Evolutionary conservation across 345 rosid genomes (phyloP), one percentile per base, ranked within the genome.

Genomic region (Salix exigua): DNA sequence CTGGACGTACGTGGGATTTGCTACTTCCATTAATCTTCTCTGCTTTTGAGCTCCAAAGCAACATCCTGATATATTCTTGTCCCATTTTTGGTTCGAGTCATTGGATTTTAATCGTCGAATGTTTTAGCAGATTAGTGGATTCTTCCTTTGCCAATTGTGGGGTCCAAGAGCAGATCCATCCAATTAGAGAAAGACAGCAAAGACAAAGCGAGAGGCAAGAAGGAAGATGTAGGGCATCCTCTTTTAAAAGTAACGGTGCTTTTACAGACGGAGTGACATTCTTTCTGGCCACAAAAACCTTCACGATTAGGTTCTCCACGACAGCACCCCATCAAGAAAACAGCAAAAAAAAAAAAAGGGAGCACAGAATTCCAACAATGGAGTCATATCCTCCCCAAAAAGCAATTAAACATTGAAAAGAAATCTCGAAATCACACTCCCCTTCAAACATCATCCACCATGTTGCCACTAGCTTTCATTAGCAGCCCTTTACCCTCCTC

Each of bases 401-500:
- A 44, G 71, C 66, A 78, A 53, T 48, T 16, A 38, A 55, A 68
- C 55, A 66, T 76, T 67, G 58, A 73, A 70, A 70, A 46, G 63
- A 62, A 55, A 72, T 66, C 26, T 9, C 46, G 12, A 8, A 2
- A 6, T 11, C 26, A 13, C 7, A 30, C 62, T 46, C 35, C 55
- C 68, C 23, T 58, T 60, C 61, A 44, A 63, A 25, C 70, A 25
- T 33, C 62, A 18, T 33, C 50, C 11, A 18, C 66, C 48, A 63
- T 38, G 48, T 28, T 40, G 53, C 68, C 75, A 53, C 70, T 74
- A 48, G 71, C 82, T 70, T 63, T 65, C n/a, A 30, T 25, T 28
- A 79, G 38, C 72, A 79, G 40, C 38, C 75, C 73, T 53, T 16
- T 64, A 35, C 74, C 64, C 50, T 79, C 82, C 16, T 68, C 79